Evolutionary conservation across 805 yeast species (phyloP).

Genomic region (Nakazawaea ishiwadae): DNA sequence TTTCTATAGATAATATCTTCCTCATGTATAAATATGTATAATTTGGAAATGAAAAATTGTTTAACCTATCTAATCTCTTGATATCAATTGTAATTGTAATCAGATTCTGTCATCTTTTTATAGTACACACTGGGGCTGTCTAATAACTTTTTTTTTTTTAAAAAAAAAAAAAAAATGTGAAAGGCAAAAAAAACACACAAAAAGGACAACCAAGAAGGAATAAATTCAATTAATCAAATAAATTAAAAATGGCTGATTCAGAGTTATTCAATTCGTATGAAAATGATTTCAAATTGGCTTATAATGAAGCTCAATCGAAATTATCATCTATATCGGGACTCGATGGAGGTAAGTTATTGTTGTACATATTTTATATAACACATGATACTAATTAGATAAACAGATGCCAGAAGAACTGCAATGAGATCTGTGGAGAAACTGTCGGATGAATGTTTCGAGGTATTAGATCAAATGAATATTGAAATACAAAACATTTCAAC

Average conservation of each 20-base stretch:
- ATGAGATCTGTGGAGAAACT: slow-evolving; percentile 59
- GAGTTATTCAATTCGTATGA: slow-evolving; percentile 63
- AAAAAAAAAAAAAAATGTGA: background rate
- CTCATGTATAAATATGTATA: too few relatives aligned
- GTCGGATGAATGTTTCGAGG: slow-evolving; percentile 76
- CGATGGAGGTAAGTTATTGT: slow-evolving; percentile 33
- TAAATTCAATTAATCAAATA: too few relatives aligned
- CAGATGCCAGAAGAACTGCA: slow-evolving; percentile 46
- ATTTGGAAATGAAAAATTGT: too few relatives aligned
- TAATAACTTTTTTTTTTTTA: background rate
- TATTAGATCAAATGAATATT: slow-evolving; percentile 80
- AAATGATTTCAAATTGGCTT: slow-evolving; percentile 65
- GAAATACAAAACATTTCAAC: slow-evolving; percentile 87
- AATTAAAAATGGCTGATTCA: slow-evolving; percentile 22
- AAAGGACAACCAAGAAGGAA: background rate
- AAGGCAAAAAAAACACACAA: background rate
- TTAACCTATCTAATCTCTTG: background rate
- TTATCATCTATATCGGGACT: slow-evolving; percentile 48
- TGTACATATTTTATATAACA: background rate
- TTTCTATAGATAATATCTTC: too few relatives aligned
- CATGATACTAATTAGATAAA: too few relatives aligned
- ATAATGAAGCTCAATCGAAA: slow-evolving; percentile 65
- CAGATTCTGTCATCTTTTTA: background rate
- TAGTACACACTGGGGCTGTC: background rate
- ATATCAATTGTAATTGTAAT: background rate